Conservation (phyloP, 768 basidiomycete genomes). For the Coprinopsis strossmayeri region DNA sequence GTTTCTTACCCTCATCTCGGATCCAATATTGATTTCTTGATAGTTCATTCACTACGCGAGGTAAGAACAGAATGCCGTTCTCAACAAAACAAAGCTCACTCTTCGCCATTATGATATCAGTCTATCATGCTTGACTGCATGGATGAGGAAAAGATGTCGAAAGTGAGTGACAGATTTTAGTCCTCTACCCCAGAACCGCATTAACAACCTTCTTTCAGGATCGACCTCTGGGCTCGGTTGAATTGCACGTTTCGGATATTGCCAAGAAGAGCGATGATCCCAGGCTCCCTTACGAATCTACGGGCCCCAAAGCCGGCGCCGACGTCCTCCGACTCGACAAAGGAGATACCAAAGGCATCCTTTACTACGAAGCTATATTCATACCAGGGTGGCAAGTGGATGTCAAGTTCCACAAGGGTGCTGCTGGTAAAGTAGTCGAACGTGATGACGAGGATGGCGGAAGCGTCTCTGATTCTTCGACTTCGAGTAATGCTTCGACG, state of each 20-base stretch:
- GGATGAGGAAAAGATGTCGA: constrained; percentile 92
- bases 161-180: constrained; percentile 14
- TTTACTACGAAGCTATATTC: constrained; percentile 84
- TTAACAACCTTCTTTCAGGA: constrained; percentile 37
- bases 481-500: constrained; percentile 29
- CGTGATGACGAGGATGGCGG: constrained; percentile 14
- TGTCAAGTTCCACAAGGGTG: constrained; percentile 61
- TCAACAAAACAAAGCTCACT: neutral
- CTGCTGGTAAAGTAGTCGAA: constrained; percentile 14
- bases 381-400: constrained; percentile 73
- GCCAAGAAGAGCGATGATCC: constrained; percentile 47
- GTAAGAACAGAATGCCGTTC: neutral
- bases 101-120: constrained; percentile 4
- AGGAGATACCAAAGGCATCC: constrained; percentile 63
- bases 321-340: constrained; percentile 70
- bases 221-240: constrained; percentile 83
- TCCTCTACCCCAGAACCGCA: neutral
- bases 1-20: neutral
- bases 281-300: constrained; percentile 62
- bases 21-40: neutral
- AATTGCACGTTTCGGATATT: constrained; percentile 64
- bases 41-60: constrained; percentile 68
- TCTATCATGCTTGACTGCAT: constrained; percentile 73
- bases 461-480: constrained; percentile 21
- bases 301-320: constrained; percentile 49